Evolutionary conservation across 331 rosid genomes (phyloP).

Genomic region (Telfairia occidentalis): DNA sequence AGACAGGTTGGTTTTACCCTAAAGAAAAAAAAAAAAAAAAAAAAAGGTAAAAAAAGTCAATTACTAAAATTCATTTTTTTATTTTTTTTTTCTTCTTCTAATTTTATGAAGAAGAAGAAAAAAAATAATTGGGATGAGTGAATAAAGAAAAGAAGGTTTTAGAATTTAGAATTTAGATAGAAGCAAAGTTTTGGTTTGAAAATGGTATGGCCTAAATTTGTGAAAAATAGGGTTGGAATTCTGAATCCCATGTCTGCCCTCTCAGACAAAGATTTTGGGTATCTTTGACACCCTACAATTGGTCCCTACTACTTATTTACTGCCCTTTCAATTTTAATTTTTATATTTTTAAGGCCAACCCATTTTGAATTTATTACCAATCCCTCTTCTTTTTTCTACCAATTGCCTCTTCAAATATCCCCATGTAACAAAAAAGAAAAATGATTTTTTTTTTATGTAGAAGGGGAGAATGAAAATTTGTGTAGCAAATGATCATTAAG

Average conservation of each 20-base stretch:
- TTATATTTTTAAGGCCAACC: neutral
- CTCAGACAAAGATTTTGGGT: constrained; percentile 75
- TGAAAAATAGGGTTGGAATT: constrained; percentile 40
- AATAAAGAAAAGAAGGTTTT: too few relatives aligned
- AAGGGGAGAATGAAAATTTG: neutral
- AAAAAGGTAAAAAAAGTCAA: neutral
- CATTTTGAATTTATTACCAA: neutral
- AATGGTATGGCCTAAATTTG: constrained; percentile 39
- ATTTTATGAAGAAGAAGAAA: too few relatives aligned
- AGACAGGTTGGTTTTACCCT: neutral
- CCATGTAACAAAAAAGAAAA: neutral
- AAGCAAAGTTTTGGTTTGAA: neutral
- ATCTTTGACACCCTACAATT: constrained; percentile 42
- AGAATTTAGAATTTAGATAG: neutral
- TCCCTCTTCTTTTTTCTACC: neutral
- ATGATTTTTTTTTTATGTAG: neutral
- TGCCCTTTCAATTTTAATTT: neutral
- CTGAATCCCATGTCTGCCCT: constrained; percentile 43
- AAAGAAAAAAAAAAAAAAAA: neutral
- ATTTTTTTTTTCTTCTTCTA: neutral
- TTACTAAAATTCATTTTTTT: neutral
- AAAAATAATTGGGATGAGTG: neutral
- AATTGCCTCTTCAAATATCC: neutral
- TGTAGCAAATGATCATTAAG: neutral
- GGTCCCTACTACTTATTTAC: neutral